A percentile compares a stretch with the other conserved stretches of the same genome.
Evolutionary conservation across 495 filamentous ascomycete species (phyloP).

Genomic region (Endocarpon pusillum): DNA sequence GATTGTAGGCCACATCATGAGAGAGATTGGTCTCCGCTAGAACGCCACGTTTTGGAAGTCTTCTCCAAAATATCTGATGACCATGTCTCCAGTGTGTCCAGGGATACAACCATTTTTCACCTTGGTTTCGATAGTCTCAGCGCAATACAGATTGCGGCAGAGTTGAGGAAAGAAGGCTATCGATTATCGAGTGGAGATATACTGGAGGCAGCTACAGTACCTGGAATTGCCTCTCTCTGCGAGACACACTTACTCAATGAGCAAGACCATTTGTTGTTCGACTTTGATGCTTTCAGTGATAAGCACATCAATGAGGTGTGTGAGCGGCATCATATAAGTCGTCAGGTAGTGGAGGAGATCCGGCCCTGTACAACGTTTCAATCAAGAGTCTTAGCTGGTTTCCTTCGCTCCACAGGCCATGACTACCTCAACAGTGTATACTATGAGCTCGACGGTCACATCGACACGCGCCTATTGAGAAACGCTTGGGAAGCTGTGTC

Average conservation of each 20-base stretch:
- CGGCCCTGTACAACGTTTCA: constrained; percentile 48
- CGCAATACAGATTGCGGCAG: constrained; percentile 42
- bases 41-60: constrained; percentile 33
- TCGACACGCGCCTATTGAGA: constrained; percentile 35
- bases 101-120: constrained; percentile 32
- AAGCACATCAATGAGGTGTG: constrained; percentile 37
- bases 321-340: constrained; percentile 8
- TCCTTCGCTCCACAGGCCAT: constrained; percentile 43
- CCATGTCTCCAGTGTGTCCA: constrained; percentile 27
- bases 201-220: constrained; percentile 30
- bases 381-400: constrained; percentile 65
- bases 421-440: constrained; percentile 70
- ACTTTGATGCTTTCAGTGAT: constrained; percentile 25
- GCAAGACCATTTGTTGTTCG: constrained; percentile 8
- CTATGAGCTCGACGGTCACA: constrained; percentile 29
- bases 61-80: constrained; percentile 36
- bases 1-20: constrained; percentile 4
- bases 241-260: constrained; percentile 1
- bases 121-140: constrained; percentile 29
- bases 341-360: constrained; percentile 13
- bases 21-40: constrained; percentile 35
- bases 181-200: constrained; percentile 47
- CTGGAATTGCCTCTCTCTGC: constrained; percentile 15
- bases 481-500: constrained; percentile 39
- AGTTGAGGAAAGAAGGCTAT: constrained; percentile 40